phyloP scores from a whole-genome alignment of 2,329 filamentous ascomycete species.

The Coniochaeta hoffmannii region DNA sequence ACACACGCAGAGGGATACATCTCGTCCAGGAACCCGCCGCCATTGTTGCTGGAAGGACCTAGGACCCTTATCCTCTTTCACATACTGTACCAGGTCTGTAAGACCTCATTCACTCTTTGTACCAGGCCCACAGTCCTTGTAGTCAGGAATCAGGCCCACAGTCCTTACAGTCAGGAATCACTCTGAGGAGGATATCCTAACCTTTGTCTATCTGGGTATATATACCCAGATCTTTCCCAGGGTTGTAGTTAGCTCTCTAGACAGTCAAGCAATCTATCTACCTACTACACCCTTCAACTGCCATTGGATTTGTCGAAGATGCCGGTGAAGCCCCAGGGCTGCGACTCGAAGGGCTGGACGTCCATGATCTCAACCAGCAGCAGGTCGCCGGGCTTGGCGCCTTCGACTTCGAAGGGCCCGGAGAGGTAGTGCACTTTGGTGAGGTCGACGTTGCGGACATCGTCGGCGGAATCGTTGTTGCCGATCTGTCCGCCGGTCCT shows the following conservation, averaged over 20 bases:
- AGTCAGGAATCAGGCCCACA: too few relatives aligned
- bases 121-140: too few relatives aligned
- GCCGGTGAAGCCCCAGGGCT: conserved; percentile 87
- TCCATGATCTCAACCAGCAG: conserved; percentile 87
- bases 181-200: too few relatives aligned
- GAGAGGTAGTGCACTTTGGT: conserved; percentile 82
- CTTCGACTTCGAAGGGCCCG: conserved; percentile 81
- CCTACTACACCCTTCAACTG: too few relatives aligned
- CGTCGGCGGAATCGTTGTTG: conserved; percentile 86
- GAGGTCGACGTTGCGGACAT: conserved; percentile 76
- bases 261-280: conserved; percentile 21
- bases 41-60: too few relatives aligned
- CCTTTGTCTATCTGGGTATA: too few relatives aligned
- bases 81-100: too few relatives aligned
- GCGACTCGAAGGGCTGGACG: conserved; percentile 78
- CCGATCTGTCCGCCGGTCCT: conserved; percentile 73
- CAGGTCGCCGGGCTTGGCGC: conserved; percentile 76
- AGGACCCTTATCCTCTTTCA: too few relatives aligned
- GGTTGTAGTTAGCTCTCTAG: too few relatives aligned
- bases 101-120: too few relatives aligned
- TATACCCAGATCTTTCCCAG: too few relatives aligned
- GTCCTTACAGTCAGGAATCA: too few relatives aligned
- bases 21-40: conserved; percentile 83
- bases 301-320: conserved; percentile 75
- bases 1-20: conserved; percentile 73